Conservation (phyloP, 2,329 filamentous ascomycete species). For the Iodosphaeria phyllophila region DNA sequence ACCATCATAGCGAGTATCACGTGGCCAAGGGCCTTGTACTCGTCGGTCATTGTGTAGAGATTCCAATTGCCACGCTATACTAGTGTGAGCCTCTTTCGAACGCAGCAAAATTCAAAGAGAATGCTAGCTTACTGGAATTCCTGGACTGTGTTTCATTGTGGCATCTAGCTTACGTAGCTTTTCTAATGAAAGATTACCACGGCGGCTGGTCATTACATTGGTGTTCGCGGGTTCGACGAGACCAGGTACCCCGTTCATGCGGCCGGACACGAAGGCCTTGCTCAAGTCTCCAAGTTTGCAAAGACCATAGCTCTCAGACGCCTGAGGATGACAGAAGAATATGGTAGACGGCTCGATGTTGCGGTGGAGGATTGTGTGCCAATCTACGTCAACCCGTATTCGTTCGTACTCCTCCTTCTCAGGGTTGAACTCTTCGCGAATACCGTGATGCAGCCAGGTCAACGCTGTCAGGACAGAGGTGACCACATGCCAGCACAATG, state of each 20-base stretch:
- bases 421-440: conserved; percentile 9
- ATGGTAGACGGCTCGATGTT: conserved; percentile 27
- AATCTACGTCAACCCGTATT: conserved; percentile 17
- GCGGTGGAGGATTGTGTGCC: conserved; percentile 32
- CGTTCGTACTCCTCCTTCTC: conserved; percentile 3
- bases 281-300: conserved; percentile 34
- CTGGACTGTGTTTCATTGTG: no score
- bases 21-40: conserved; percentile 13
- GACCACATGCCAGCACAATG: conserved; percentile 36
- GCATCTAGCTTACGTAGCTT: conserved; percentile 7
- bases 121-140: no score
- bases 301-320: conserved; percentile 28
- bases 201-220: conserved; percentile 10
- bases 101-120: no score
- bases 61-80: no score
- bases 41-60: conserved; percentile 13
- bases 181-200: conserved; percentile 3
- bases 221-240: conserved; percentile 1
- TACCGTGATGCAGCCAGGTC: conserved; percentile 32
- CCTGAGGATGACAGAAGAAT: conserved; percentile 27
- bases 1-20: conserved; percentile 14
- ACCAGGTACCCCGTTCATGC: conserved; percentile 9
- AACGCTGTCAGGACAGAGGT: conserved; percentile 27
- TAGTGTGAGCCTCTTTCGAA: no score
- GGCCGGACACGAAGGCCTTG: conserved; percentile 19